Conservation (phyloP, 371 early-diverging fungal genomes). For the Quaeritorhiza haematococci region DNA sequence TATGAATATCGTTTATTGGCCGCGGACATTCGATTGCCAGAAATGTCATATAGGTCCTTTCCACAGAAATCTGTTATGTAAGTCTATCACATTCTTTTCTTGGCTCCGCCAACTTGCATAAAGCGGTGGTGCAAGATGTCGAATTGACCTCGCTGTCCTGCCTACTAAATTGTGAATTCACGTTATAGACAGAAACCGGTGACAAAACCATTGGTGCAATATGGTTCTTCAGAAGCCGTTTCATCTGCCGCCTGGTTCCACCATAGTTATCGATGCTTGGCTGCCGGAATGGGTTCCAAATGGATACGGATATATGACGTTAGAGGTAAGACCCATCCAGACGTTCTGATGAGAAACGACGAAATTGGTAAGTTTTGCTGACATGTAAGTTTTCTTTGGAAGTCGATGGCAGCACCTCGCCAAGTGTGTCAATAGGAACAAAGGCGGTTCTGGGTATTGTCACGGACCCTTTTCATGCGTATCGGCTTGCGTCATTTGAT, state of each 20-base stretch:
- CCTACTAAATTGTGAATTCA: no score
- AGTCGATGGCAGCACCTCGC: background rate
- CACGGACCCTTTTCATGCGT: constrained; percentile 66
- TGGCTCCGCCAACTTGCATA: background rate
- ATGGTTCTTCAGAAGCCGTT: constrained; percentile 67
- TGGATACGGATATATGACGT: constrained; percentile 70
- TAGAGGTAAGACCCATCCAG: constrained; percentile 37
- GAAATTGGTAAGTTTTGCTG: background rate
- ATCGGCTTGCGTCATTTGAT: constrained; percentile 67
- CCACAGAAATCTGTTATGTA: background rate
- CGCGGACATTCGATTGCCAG: no score
- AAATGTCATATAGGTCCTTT: background rate
- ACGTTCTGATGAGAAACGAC: background rate
- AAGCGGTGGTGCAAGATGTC: background rate
- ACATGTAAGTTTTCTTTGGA: background rate
- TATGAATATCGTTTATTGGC: no score
- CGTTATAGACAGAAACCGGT: no score
- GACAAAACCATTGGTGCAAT: constrained; percentile 53
- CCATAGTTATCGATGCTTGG: constrained; percentile 43
- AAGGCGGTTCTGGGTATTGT: constrained; percentile 69
- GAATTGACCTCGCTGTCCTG: no score
- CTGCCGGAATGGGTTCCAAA: constrained; percentile 74
- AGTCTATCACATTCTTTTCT: background rate
- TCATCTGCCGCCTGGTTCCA: constrained; percentile 70
- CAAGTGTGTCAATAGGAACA: constrained; percentile 50